phyloP scores from a whole-genome alignment of 1,284 basidiomycete species.

The Coniferiporia weirii region DNA sequence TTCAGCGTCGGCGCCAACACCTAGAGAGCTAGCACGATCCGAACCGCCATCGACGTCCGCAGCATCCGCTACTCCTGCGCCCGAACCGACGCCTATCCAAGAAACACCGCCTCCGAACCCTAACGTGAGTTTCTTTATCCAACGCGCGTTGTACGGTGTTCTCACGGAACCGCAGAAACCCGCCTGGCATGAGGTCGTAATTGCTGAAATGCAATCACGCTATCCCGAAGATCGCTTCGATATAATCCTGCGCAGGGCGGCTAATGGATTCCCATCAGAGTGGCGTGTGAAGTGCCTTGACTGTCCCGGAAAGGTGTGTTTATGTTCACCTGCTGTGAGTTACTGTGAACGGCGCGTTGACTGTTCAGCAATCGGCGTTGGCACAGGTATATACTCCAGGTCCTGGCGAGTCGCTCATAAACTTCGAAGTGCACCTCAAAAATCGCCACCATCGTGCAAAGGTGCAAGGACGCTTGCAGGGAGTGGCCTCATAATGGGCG shows the following conservation, averaged over 20 bases:
- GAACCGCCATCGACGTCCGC: slow-evolving; percentile 9
- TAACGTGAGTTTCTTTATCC: slow-evolving; percentile 1
- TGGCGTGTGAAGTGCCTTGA: slow-evolving; percentile 95
- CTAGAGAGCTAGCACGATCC: neutral
- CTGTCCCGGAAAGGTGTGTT: slow-evolving; percentile 84
- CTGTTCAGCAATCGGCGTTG: neutral
- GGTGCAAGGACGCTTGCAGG: slow-evolving; percentile 36
- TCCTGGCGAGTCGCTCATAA: slow-evolving; percentile 81
- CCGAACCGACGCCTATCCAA: neutral
- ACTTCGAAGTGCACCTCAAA: slow-evolving; percentile 91
- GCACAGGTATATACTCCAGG: slow-evolving; percentile 86
- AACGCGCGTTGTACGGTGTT: neutral
- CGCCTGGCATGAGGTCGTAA: slow-evolving; percentile 63
- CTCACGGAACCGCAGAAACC: slow-evolving; percentile 43
- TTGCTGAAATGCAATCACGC: slow-evolving; percentile 59
- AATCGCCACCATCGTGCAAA: slow-evolving; percentile 66
- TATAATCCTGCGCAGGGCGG: slow-evolving; percentile 58
- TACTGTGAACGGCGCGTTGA: slow-evolving; percentile 4
- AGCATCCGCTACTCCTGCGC: slow-evolving; percentile 7
- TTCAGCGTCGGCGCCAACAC: neutral
- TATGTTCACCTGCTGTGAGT: slow-evolving; percentile 19
- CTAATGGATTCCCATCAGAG: slow-evolving; percentile 51
- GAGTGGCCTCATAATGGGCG: neutral
- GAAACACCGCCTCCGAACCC: neutral
- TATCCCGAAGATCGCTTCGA: slow-evolving; percentile 85